phyloP scores from a whole-genome alignment of 805 yeast genomes.

The Candida cerambycidarum region DNA sequence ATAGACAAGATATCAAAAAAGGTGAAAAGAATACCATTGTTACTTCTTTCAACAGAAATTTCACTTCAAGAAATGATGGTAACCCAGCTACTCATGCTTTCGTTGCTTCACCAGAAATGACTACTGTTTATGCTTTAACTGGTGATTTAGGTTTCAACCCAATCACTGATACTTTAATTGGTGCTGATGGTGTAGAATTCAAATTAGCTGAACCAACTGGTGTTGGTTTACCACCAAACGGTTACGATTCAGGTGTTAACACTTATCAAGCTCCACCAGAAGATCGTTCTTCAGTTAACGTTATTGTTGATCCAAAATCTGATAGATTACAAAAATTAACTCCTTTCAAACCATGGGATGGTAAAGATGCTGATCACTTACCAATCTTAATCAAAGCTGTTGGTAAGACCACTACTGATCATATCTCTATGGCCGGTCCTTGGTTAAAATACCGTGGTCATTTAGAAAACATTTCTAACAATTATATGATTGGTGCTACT shows the following conservation, averaged over 20 bases:
- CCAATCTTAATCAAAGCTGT: slow-evolving; percentile 95
- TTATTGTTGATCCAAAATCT: slow-evolving; percentile 80
- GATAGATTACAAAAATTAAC: slow-evolving; percentile 94
- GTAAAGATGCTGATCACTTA: slow-evolving; percentile 84
- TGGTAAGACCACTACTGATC: slow-evolving; percentile 99
- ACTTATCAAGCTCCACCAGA: slow-evolving; percentile 97
- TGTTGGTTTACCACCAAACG: slow-evolving; percentile 83
- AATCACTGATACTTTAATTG: slow-evolving; percentile 82
- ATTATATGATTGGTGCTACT: slow-evolving; percentile 99
- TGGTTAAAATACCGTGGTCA: slow-evolving; percentile 99
- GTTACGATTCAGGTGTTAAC: slow-evolving; percentile 91
- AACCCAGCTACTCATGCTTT: slow-evolving; percentile 97
- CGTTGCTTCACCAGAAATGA: slow-evolving; percentile 95
- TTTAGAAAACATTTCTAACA: slow-evolving; percentile 96
- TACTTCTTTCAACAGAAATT: slow-evolving; percentile 96
- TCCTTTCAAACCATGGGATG: slow-evolving; percentile 96
- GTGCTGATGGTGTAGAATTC: slow-evolving; percentile 87
- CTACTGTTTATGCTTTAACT: slow-evolving; percentile 91
- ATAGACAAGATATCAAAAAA: slow-evolving; percentile 87
- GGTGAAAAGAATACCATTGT: slow-evolving; percentile 96
- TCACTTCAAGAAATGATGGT: slow-evolving; percentile 97
- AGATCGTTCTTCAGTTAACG: slow-evolving; percentile 74
- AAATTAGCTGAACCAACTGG: slow-evolving; percentile 85
- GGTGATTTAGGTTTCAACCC: slow-evolving; percentile 98
- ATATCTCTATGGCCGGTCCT: slow-evolving; percentile 99